A percentile compares a stretch with the other conserved stretches of the same genome.
Conservation (phyloP, 768 basidiomycete genomes). For the Suillus brevipes region DNA sequence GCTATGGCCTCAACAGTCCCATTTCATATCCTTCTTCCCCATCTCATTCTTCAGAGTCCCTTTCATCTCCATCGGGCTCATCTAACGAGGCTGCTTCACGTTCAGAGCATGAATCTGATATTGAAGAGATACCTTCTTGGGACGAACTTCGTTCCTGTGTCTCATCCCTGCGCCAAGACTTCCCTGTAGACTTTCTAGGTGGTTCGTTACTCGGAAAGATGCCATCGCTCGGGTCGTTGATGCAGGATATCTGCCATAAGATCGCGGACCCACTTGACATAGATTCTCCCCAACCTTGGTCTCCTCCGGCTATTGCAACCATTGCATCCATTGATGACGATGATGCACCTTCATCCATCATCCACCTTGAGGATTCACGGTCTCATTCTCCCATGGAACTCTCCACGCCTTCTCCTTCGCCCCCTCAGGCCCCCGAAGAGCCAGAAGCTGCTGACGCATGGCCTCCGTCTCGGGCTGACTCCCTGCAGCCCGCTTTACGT, state of each 20-base stretch:
- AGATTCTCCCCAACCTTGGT: slow-evolving; percentile 14
- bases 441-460: slow-evolving; percentile 45
- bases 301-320: slow-evolving; percentile 17
- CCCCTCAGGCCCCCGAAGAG: slow-evolving; percentile 30
- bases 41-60: slow-evolving; percentile 34
- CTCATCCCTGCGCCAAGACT: slow-evolving; percentile 17
- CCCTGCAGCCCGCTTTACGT: slow-evolving; percentile 22
- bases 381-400: slow-evolving; percentile 53
- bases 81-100: slow-evolving; percentile 31
- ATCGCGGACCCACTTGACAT: slow-evolving; percentile 12
- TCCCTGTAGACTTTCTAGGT: slow-evolving; percentile 11
- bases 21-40: slow-evolving; percentile 29
- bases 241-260: slow-evolving; percentile 28
- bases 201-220: slow-evolving; percentile 26
- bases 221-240: slow-evolving; percentile 32
- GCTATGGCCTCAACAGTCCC: slow-evolving; percentile 56
- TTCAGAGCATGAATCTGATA: slow-evolving; percentile 49
- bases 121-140: slow-evolving; percentile 44
- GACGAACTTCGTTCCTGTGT: slow-evolving; percentile 15
- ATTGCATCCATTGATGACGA: slow-evolving; percentile 14
- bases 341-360: slow-evolving; percentile 11
- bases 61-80: slow-evolving; percentile 43
- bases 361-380: slow-evolving; percentile 25
- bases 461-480: slow-evolving; percentile 39
- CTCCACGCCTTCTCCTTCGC: slow-evolving; percentile 39